A percentile compares a stretch with the other conserved stretches of the same genome.
Evolutionary conservation across 1,284 basidiomycete species (phyloP).

Genomic region (Cryptococcus sp.): DNA sequence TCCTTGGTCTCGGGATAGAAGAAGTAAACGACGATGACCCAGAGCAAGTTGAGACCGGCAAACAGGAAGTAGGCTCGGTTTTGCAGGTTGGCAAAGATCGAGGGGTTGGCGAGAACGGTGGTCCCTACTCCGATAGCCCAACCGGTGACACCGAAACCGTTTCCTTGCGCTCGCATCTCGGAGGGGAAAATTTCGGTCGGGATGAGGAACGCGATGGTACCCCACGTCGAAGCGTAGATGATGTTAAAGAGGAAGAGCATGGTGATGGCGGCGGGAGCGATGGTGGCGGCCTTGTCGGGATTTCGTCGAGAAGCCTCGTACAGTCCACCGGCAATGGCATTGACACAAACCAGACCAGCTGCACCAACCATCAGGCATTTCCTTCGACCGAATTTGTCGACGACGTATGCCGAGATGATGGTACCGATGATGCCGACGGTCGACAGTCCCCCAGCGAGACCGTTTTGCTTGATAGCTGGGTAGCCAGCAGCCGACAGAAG

Average conservation of each 20-base stretch:
- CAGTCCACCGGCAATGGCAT: constrained; percentile 28
- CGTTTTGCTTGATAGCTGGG: constrained; percentile 18
- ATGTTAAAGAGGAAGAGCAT: constrained; percentile 47
- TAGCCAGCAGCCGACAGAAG: constrained; percentile 27
- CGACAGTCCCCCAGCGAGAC: constrained; percentile 24
- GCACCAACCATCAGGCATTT: constrained; percentile 41
- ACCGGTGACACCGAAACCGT: constrained; percentile 43
- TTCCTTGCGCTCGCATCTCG: constrained; percentile 35
- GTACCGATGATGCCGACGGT: constrained; percentile 29
- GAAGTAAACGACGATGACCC: constrained; percentile 38
- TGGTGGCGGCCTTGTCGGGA: constrained; percentile 9
- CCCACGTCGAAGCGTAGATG: constrained; percentile 32
- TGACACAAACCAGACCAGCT: constrained; percentile 34
- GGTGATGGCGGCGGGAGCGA: constrained; percentile 32
- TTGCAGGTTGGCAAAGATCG: constrained; percentile 25
- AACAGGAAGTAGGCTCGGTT: constrained; percentile 39
- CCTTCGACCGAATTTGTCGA: constrained; percentile 41
- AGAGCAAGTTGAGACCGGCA: constrained; percentile 37
- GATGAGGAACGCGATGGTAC: constrained; percentile 43
- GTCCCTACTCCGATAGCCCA: constrained; percentile 37
- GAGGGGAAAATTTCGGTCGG: constrained; percentile 46
- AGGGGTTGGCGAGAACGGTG: constrained; percentile 36
- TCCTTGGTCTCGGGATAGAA: constrained; percentile 42
- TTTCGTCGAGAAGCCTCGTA: constrained; percentile 19
- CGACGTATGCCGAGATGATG: constrained; percentile 26